Evolutionary conservation across 2,329 filamentous ascomycete species (phyloP).

Genomic region (Penicillium oxalicum): DNA sequence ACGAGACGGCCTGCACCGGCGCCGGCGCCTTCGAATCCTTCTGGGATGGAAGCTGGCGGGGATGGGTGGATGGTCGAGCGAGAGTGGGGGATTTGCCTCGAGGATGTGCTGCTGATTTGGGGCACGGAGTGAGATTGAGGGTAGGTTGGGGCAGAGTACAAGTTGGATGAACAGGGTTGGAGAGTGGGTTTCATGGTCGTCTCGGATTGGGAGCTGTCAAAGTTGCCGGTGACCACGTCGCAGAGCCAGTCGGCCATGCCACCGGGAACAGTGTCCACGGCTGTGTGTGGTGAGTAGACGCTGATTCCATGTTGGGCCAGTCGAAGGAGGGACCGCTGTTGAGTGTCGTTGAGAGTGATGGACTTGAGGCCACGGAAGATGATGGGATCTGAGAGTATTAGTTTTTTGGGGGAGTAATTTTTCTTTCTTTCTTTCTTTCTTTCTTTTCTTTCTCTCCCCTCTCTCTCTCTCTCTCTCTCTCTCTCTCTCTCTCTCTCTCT

Average conservation of each 20-base stretch:
- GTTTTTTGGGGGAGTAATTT: not conserved
- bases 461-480: no score
- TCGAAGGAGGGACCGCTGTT: conserved; percentile 77
- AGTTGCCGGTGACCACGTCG: conserved; percentile 64
- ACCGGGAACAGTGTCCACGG: conserved; percentile 76
- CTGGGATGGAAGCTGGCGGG: conserved; percentile 25
- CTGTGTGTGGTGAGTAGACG: conserved; percentile 93
- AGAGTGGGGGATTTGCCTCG: conserved; percentile 37
- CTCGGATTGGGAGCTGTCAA: conserved; percentile 10
- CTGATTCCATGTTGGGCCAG: conserved; percentile 83
- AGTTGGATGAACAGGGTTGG: conserved; percentile 19
- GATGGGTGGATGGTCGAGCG: conserved; percentile 51
- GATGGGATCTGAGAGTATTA: conserved; percentile 65
- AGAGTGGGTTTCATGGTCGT: conserved; percentile 2
- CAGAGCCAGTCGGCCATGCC: conserved; percentile 94
- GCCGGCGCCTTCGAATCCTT: conserved; percentile 48
- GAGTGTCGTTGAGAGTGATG: conserved; percentile 74
- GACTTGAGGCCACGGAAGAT: conserved; percentile 93
- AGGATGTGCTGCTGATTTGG: conserved; percentile 28
- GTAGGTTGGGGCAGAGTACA: conserved; percentile 39
- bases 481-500: no score
- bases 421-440: no score
- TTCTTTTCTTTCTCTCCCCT: no score
- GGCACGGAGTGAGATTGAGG: conserved; percentile 26
- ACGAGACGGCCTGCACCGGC: conserved; percentile 60